These are phyloP conservation scores for Lasiodiplodia citricola DNA, from an alignment of 2,329 filamentous ascomycete genomes.

Conservation along the genomic window DNA sequence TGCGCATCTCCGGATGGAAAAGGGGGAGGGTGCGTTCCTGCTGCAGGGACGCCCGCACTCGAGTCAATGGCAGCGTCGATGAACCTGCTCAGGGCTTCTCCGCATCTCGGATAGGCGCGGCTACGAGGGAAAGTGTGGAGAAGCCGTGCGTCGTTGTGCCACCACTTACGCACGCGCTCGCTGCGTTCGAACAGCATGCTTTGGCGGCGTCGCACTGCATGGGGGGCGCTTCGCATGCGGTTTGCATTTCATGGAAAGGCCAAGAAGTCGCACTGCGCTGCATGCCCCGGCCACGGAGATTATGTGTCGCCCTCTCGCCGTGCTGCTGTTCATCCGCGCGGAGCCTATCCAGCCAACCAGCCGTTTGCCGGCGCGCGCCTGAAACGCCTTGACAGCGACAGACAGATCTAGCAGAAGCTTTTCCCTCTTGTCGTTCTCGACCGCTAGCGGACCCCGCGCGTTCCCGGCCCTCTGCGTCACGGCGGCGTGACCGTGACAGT, in stretches of 20 bases:
- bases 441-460: slow-evolving; percentile 1
- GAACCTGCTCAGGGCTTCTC: slow-evolving; percentile 4
- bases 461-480: background rate
- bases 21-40: background rate
- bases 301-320: background rate
- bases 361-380: slow-evolving; percentile 1
- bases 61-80: slow-evolving; percentile 6
- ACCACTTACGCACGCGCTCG: slow-evolving; percentile 13
- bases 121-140: slow-evolving; percentile 11
- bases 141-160: slow-evolving; percentile 11
- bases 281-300: slow-evolving; percentile 9
- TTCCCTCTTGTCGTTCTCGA: background rate
- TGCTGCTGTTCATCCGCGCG: background rate
- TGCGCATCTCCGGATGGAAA: background rate
- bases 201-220: slow-evolving; percentile 10
- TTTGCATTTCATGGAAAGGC: slow-evolving; percentile 9
- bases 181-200: background rate
- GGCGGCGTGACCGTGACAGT: slow-evolving; percentile 6
- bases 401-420: background rate
- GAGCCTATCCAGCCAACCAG: slow-evolving; percentile 10
- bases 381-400: slow-evolving; percentile 6
- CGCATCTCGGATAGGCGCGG: slow-evolving; percentile 13
- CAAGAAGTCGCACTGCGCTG: background rate
- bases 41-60: slow-evolving; percentile 9
- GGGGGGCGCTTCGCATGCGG: background rate